Conservation (phyloP, 352 stramenopile genomes). For the Globisporangium camurandrum region DNA sequence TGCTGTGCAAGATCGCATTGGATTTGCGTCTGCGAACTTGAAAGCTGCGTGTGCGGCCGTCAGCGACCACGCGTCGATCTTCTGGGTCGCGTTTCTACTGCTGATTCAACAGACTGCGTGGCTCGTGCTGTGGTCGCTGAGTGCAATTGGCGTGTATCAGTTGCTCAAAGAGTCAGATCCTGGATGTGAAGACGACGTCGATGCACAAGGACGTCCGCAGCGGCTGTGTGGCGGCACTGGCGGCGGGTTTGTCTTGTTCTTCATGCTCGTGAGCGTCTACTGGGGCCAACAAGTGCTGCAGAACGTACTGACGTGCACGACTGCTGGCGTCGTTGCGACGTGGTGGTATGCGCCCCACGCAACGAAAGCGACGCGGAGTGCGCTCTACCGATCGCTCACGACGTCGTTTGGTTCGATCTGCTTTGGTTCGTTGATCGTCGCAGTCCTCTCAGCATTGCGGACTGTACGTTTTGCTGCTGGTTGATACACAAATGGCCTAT, state of each 20-base stretch:
- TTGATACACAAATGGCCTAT: background rate
- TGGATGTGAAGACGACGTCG: conserved; percentile 35
- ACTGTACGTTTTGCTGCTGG: conserved; percentile 23
- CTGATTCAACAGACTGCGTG: conserved; percentile 69
- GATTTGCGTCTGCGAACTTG: conserved; percentile 75
- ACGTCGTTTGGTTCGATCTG: conserved; percentile 77
- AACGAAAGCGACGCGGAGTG: conserved; percentile 47
- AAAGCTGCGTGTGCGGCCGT: conserved; percentile 61
- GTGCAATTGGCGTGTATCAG: conserved; percentile 62
- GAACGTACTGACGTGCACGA: conserved; percentile 81
- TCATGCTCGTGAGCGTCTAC: conserved; percentile 78
- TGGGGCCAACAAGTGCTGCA: conserved; percentile 82
- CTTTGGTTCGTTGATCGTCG: conserved; percentile 84
- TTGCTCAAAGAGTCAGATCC: conserved; percentile 61
- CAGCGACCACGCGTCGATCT: conserved; percentile 47
- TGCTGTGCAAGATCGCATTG: conserved; percentile 71
- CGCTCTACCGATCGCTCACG: conserved; percentile 75
- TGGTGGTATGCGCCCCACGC: conserved; percentile 78
- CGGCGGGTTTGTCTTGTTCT: conserved; percentile 61
- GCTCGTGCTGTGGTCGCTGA: conserved; percentile 66
- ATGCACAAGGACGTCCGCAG: conserved; percentile 15
- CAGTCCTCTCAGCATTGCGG: conserved; percentile 71
- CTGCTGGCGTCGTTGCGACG: conserved; percentile 64
- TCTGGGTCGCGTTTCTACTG: conserved; percentile 55
- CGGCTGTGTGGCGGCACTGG: conserved; percentile 54